Evolutionary conservation across 2,329 filamentous ascomycete genomes (phyloP), one percentile per base, ranked within the genome.

Genomic region (Fusarium zealandicum): DNA sequence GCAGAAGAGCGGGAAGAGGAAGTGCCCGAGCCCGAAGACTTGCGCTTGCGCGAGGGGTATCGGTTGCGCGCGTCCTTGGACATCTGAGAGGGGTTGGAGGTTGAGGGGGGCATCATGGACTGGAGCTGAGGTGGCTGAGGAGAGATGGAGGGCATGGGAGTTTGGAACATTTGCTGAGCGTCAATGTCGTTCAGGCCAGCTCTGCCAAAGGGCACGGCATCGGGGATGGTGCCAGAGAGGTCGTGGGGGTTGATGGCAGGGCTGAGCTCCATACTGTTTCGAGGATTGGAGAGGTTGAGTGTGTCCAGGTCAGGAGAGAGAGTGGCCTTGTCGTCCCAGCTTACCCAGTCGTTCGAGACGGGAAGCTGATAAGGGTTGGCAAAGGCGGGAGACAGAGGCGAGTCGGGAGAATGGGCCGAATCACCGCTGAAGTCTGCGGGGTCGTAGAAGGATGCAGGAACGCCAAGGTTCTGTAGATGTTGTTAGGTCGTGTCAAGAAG

Each of bases 1-100:
- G 82, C 43, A 71, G 81, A 69, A 1, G 69, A 70, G 35, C 60
- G 68, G 12, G 69, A 72, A 5, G 67, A 68, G 8, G 60, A 45
- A 27, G 69, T 63, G 40, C 67, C 66, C 6, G 67, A 70, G 43
- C 69, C 65, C 0, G 68, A 69, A 20, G 69, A 72, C 55, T 72
- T 72, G 66, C 69, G 69, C 59, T 72, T 72, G 32, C 69, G 67
- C 16, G 65, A 67, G 54, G 65, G 65, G 43, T 67, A 67, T 53
- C 65, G 56, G 47, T 49, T 54, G 31, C 47, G 47, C 20, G 63
- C 50, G 32, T 67, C 65, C 44, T 66, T 66, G 40, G 54, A 48
- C 58, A 65, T 66, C 25, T 61, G 61, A 27, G 61, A 53, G 3
- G 61, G 47, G 43, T 64, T 62, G 22, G 61, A 47, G 20, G 36